Base-by-base conservation (phyloP, 2,329 filamentous ascomycete species). In the Pseudovirgaria hyperparasitica region DNA sequence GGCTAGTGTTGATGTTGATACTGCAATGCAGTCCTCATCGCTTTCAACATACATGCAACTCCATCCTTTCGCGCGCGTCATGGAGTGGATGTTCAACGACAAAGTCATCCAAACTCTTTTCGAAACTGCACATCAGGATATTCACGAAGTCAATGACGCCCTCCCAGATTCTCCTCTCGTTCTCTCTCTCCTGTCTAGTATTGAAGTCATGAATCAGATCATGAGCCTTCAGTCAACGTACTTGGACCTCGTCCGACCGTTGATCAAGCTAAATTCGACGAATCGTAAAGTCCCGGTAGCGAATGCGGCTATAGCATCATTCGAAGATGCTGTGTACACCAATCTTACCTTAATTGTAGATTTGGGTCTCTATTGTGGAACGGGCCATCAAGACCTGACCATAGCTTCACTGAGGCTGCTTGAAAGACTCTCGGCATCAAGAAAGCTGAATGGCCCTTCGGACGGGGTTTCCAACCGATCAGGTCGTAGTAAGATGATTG, bases 21-120 rank as follows among this genome's bases (percentile, higher is more conserved):
- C 68, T 7, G 71, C 79, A 10, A 82, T 92, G 37, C 68, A 68
- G 22, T 68, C 82, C 4, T 78, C 76, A 3, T 80, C 81, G 30
- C 62, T 96, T 4, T 72, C 75, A 26, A 68, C 70, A 5, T 99
- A 98, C 48, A 74, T 90, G 32, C 72, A 75, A 14, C 68, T 93
- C 28, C 92, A 98, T 55, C 87, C 92, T 1, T 98, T 96, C 45
- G 76, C 82, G 3, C 74, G 92, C 32, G 77, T 92, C 10, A 94
- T 96, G 81, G 90, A 98, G 48, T 96, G 90, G 85, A 72, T 98
- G 55, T 93, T 92, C 54, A 94, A 92, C 47, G 82, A 92, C 44
- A 82, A 79, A 37, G 82, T 94, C 13, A 72, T 92, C 42, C 71
- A 70, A 37, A 72, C 77, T 9, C 58, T 98, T 2, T 87, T 94